Conservation (phyloP, 73 alveolate genomes). For the Paramecium tetraurelia region DNA sequence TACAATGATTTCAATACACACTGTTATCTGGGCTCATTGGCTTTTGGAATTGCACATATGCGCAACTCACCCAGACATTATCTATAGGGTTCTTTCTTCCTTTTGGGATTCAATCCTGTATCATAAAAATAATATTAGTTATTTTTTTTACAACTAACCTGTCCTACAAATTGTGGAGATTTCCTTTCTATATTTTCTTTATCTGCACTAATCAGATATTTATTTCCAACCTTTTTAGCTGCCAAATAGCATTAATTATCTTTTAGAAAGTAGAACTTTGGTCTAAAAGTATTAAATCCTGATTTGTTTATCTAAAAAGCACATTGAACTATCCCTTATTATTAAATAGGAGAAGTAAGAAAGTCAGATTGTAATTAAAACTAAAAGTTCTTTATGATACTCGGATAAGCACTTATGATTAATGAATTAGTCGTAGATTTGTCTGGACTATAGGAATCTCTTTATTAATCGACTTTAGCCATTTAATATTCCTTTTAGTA, state of each 20-base stretch:
- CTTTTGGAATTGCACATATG: background rate
- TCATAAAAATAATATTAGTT: background rate
- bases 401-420: background rate
- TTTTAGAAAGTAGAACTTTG: constrained; percentile 8
- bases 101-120: constrained; percentile 24
- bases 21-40: background rate
- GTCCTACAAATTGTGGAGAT: background rate
- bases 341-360: background rate
- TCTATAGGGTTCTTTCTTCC: background rate
- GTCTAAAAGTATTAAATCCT: constrained; percentile 32
- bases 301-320: background rate
- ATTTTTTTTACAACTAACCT: constrained; percentile 19
- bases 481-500: background rate
- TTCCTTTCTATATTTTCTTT: constrained; percentile 1
- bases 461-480: background rate
- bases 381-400: background rate
- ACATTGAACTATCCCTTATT: background rate
- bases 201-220: background rate
- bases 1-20: background rate
- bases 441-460: background rate
- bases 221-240: background rate
- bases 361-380: background rate
- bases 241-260: background rate
- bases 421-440: background rate
- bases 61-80: background rate